These are phyloP conservation scores for Candida suzukii DNA, from an alignment of 805 yeast species.

Conservation along the genomic window DNA sequence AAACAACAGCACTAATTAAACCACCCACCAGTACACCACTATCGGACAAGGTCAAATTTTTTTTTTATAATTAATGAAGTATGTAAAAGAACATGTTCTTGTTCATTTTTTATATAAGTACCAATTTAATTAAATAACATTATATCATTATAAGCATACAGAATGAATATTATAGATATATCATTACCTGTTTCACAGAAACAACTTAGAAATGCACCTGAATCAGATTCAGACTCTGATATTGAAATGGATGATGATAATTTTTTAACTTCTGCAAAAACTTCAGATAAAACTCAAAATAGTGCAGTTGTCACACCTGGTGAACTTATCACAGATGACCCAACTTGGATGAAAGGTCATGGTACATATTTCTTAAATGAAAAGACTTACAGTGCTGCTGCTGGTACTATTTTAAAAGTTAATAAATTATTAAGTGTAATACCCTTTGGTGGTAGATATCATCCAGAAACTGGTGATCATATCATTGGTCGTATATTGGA, in stretches of 20 bases:
- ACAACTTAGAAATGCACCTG: no score
- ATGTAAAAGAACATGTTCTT: no score
- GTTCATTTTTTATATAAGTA: no score
- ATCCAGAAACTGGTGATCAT: slow-evolving; percentile 96
- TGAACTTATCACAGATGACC: slow-evolving; percentile 90
- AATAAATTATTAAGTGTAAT: slow-evolving; percentile 80
- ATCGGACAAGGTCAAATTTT: no score
- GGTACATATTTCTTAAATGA: slow-evolving; percentile 82
- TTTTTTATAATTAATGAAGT: no score
- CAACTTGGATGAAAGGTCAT: slow-evolving; percentile 98
- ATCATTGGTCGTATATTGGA: slow-evolving; percentile 90
- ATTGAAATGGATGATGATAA: slow-evolving; percentile 9
- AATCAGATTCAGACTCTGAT: slow-evolving; percentile 28
- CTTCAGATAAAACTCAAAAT: slow-evolving; percentile 10
- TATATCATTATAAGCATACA: no score
- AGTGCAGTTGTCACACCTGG: slow-evolving; percentile 81
- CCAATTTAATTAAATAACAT: no score
- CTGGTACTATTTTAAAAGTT: slow-evolving; percentile 82
- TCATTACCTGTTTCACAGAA: slow-evolving; percentile 21
- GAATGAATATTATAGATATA: slow-evolving; percentile 28
- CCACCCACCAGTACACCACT: no score
- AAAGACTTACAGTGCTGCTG: slow-evolving; percentile 82
- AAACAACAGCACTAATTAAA: no score
- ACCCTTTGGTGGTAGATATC: slow-evolving; percentile 81
- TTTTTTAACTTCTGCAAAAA: slow-evolving; percentile 4